Evolutionary conservation across 78 protist genomes (phyloP).

Genomic region (Trichosphaerium sp.): DNA sequence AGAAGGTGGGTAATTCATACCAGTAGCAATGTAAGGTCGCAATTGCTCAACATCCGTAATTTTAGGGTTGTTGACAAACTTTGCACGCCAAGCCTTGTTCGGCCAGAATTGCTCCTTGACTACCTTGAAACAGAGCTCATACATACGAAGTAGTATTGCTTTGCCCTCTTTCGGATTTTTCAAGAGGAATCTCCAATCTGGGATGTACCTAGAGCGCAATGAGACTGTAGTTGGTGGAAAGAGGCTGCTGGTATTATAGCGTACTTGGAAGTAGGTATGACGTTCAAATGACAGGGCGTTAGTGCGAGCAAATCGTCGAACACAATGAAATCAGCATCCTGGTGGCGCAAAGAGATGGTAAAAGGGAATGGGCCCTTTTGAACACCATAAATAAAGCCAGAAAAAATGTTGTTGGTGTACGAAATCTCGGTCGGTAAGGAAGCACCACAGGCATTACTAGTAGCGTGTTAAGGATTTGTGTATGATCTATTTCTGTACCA

Average conservation of each 20-base stretch:
- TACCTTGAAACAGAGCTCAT: not conserved
- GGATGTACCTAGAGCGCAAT: not conserved
- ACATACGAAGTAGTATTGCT: not conserved
- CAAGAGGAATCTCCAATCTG: slow-evolving; percentile 7
- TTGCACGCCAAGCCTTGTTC: not conserved
- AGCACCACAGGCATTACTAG: too few species aligned
- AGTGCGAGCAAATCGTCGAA: slow-evolving; percentile 23
- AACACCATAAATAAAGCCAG: not conserved
- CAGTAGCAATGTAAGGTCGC: not conserved
- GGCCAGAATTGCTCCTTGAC: slow-evolving; percentile 7
- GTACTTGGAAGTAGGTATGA: slow-evolving; percentile 2
- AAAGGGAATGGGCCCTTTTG: slow-evolving; percentile 4
- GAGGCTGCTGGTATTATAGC: not conserved
- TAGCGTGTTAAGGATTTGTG: not conserved
- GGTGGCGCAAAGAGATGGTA: slow-evolving; percentile 5
- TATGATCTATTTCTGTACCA: slow-evolving; percentile 7
- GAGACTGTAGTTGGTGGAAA: too few species aligned
- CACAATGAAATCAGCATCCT: not conserved
- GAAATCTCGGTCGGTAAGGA: too few species aligned
- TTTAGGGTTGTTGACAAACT: not conserved
- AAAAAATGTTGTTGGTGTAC: slow-evolving; percentile 9
- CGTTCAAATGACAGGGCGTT: slow-evolving; percentile 10
- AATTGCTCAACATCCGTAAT: not conserved
- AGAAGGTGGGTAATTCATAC: slow-evolving; percentile 29
- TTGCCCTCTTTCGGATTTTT: not conserved